Evolutionary conservation across 202 grass and related monocot genomes (phyloP).

Genomic region (Panicum virgatum): DNA sequence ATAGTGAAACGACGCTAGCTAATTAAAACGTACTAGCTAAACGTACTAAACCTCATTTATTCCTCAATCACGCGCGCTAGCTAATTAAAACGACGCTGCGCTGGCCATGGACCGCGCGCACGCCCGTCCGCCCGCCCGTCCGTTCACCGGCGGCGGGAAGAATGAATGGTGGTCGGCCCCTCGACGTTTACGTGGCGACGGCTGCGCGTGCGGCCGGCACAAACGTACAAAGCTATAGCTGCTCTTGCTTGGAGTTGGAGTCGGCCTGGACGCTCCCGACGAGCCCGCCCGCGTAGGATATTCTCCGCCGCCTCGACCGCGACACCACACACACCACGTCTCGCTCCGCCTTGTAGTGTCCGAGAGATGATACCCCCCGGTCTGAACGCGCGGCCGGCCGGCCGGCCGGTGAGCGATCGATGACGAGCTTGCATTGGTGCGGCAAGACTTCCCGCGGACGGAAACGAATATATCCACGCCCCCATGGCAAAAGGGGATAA

Average conservation of each 20-base stretch:
- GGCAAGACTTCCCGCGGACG: background rate
- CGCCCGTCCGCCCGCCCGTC: background rate
- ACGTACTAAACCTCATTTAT: background rate
- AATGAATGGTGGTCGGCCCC: too few species aligned
- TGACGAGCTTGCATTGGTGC: too few species aligned
- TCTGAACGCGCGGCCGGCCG: background rate
- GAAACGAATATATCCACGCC: slow-evolving; percentile 24
- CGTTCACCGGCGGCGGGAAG: background rate
- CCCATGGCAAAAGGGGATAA: background rate
- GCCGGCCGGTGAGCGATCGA: background rate
- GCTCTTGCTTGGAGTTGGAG: too few species aligned
- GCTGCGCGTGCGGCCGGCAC: slow-evolving; percentile 27
- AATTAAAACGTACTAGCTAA: background rate
- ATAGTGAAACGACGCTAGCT: background rate
- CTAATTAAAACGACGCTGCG: background rate
- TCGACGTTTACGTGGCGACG: slow-evolving; percentile 17
- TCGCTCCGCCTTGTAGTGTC: background rate
- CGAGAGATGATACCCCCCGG: background rate
- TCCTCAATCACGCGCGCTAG: background rate
- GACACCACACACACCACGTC: background rate
- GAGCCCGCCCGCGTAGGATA: background rate
- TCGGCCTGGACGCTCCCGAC: background rate
- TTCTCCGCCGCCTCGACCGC: background rate
- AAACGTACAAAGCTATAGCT: background rate
- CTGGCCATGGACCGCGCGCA: background rate